phyloP scores from a whole-genome alignment of 495 filamentous ascomycete genomes.

The Lasiosphaeriaceae sp. region DNA sequence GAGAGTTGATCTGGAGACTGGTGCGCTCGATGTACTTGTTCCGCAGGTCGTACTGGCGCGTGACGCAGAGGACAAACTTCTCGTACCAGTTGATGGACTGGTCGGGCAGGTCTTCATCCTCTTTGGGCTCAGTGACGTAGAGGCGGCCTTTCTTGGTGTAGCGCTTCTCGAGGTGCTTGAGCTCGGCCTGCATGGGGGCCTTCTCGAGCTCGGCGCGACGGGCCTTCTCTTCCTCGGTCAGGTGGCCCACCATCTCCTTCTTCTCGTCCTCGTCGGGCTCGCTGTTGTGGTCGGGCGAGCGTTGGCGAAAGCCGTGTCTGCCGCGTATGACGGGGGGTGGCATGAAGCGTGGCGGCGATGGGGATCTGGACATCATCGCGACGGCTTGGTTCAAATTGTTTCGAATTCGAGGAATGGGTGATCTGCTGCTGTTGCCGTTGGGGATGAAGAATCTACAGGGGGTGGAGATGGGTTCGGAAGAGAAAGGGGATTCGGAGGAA shows the following conservation, averaged over 20 bases:
- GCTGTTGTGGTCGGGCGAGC: too few species aligned
- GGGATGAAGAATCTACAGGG: too few species aligned
- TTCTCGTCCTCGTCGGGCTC: constrained; percentile 10
- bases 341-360: too few species aligned
- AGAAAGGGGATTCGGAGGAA: too few species aligned
- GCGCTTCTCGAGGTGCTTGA: constrained; percentile 16
- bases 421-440: too few species aligned
- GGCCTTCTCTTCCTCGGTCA: constrained; percentile 14
- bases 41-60: constrained; percentile 3
- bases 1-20: constrained; percentile 10
- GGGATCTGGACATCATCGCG: too few species aligned
- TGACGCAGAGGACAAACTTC: constrained; percentile 9
- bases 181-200: constrained; percentile 13
- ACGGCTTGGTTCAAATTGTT: too few species aligned
- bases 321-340: too few species aligned
- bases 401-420: too few species aligned
- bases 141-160: constrained; percentile 10
- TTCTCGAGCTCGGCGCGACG: constrained; percentile 12
- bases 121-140: constrained; percentile 15
- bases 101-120: constrained; percentile 9
- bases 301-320: too few species aligned
- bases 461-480: too few species aligned
- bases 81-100: constrained; percentile 13
- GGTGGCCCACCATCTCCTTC: constrained; percentile 9
- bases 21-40: constrained; percentile 10